Percentiles rank a stretch among this genome's conserved stretches.
These are phyloP conservation scores for Pichia thaimueangensis DNA, from an alignment of 805 yeast species.

Conservation along the genomic window DNA sequence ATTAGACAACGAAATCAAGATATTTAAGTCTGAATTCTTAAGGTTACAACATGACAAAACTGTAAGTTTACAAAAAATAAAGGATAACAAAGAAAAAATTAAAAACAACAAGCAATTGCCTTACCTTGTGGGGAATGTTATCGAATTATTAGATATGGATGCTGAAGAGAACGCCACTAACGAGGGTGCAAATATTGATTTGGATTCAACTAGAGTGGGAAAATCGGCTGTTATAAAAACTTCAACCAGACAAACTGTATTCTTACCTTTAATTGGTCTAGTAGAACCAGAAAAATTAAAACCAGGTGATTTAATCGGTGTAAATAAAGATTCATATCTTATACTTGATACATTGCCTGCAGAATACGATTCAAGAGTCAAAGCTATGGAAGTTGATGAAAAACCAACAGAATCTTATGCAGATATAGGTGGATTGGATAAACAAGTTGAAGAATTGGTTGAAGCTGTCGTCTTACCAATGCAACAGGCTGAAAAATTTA, in stretches of 20 bases:
- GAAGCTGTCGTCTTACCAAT: conserved; percentile 98
- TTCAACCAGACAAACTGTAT: conserved; percentile 95
- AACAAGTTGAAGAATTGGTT: conserved; percentile 95
- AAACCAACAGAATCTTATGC: conserved; percentile 96
- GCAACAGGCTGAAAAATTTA: conserved; percentile 97
- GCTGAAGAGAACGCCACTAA: conserved; percentile 76
- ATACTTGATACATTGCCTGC: conserved; percentile 93
- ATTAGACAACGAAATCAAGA: conserved; percentile 90
- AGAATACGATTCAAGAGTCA: conserved; percentile 94
- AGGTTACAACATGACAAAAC: conserved; percentile 88
- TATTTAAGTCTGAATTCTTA: conserved; percentile 87
- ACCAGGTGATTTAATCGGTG: conserved; percentile 98
- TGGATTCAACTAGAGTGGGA: conserved; percentile 85
- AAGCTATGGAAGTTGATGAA: conserved; percentile 98
- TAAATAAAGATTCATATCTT: conserved; percentile 91
- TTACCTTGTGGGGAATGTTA: conserved; percentile 92
- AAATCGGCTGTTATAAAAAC: conserved; percentile 98
- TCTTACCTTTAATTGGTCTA: conserved; percentile 89
- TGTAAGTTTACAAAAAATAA: conserved; percentile 87
- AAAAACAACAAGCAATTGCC: conserved; percentile 94
- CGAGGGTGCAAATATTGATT: conserved; percentile 93
- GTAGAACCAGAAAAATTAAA: conserved; percentile 87
- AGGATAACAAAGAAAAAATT: conserved; percentile 93
- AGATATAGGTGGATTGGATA: conserved; percentile 97
- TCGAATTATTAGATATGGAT: conserved; percentile 83